phyloP scores from a whole-genome alignment of 2,329 filamentous ascomycete genomes.

The Coniochaeta ligniaria region DNA sequence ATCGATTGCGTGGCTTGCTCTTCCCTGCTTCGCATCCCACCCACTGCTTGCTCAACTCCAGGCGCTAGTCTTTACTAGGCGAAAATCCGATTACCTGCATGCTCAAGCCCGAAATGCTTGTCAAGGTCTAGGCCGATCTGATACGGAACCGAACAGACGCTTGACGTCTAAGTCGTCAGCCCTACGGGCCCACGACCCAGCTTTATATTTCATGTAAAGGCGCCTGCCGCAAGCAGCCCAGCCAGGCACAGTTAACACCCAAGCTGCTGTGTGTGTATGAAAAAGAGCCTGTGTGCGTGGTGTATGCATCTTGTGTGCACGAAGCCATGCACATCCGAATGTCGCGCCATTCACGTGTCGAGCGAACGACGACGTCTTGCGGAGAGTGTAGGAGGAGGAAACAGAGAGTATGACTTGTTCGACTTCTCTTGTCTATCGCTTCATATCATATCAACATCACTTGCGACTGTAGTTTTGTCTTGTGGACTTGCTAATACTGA shows the following conservation, averaged over 20 bases:
- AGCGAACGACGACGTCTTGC: conserved; percentile 35
- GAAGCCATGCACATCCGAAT: conserved; percentile 22
- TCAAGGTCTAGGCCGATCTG: conserved; percentile 2
- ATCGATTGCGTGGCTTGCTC: background rate
- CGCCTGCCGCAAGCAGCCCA: conserved; percentile 2
- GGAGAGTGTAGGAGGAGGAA: conserved; percentile 44
- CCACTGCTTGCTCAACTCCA: conserved; percentile 4
- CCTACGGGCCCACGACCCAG: conserved; percentile 10
- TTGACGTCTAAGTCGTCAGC: conserved; percentile 17
- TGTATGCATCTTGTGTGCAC: conserved; percentile 16
- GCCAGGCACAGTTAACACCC: background rate
- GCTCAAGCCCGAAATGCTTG: conserved; percentile 6
- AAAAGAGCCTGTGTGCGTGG: background rate
- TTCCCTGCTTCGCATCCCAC: conserved; percentile 2
- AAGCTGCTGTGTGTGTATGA: background rate
- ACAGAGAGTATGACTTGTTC: conserved; percentile 34
- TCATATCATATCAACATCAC: background rate
- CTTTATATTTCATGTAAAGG: conserved; percentile 5
- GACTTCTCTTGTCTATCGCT: background rate
- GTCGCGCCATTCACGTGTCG: conserved; percentile 19
- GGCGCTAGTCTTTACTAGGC: conserved; percentile 14
- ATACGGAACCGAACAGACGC: conserved; percentile 2
- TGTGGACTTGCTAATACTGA: background rate
- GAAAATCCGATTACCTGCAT: conserved; percentile 17
- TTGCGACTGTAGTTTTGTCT: background rate